A percentile compares a stretch with the other conserved stretches of the same genome.
These are phyloP conservation scores for Nitzschia palea DNA, from an alignment of 108 stramenopile species.

Conservation along the genomic window DNA sequence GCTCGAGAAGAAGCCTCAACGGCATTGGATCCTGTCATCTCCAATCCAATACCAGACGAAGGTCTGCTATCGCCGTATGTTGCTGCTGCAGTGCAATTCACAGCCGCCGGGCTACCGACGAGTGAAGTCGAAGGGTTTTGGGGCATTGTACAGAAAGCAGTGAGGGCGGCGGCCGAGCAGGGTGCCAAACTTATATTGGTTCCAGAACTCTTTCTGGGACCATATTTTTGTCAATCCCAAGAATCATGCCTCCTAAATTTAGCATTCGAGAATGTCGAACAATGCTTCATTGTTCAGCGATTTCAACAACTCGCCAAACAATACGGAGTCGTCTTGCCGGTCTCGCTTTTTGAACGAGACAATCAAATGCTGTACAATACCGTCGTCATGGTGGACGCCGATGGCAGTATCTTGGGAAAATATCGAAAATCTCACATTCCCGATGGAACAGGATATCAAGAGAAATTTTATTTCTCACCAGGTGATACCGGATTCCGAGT, in stretches of 20 bases:
- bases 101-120: conserved; percentile 19
- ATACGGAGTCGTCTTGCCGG: conserved; percentile 52
- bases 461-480: conserved; percentile 84
- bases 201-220: conserved; percentile 53
- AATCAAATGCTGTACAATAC: conserved; percentile 53
- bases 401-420: conserved; percentile 51
- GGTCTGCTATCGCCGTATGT: conserved; percentile 12
- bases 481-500: conserved; percentile 82
- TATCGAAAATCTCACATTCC: conserved; percentile 76
- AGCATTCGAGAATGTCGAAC: conserved; percentile 33
- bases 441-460: conserved; percentile 85
- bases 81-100: conserved; percentile 48
- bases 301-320: conserved; percentile 39
- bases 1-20: conserved; percentile 6
- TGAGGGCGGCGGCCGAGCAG: conserved; percentile 27
- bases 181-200: conserved; percentile 47
- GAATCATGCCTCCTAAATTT: conserved; percentile 34
- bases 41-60: background rate
- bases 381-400: conserved; percentile 66
- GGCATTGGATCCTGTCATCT: background rate
- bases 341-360: conserved; percentile 50
- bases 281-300: conserved; percentile 28
- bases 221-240: conserved; percentile 67
- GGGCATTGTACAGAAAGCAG: conserved; percentile 28
- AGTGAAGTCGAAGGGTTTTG: conserved; percentile 33